A percentile compares a stretch with the other conserved stretches of the same genome.
Evolutionary conservation across 2,329 filamentous ascomycete species (phyloP).

Genomic region (Aspergillus hiratsukae): DNA sequence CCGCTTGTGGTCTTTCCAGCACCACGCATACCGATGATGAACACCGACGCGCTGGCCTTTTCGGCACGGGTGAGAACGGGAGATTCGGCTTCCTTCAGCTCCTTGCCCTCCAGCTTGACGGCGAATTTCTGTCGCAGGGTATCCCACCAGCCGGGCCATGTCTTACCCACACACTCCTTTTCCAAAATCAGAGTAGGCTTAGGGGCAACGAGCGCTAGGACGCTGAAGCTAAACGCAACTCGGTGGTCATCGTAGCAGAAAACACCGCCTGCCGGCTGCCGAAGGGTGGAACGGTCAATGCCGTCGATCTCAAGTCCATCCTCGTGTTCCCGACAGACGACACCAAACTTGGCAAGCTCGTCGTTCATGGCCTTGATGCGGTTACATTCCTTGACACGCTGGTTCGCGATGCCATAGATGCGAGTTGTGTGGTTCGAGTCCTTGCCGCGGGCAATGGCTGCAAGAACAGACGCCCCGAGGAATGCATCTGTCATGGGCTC

Average conservation of each 20-base stretch:
- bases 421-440: constrained; percentile 61
- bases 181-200: constrained; percentile 74
- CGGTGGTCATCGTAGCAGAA: constrained; percentile 97
- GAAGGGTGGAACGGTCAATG: constrained; percentile 47
- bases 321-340: constrained; percentile 78
- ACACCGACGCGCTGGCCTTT: constrained; percentile 62
- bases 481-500: constrained; percentile 99
- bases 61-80: constrained; percentile 35
- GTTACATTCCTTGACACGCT: constrained; percentile 97
- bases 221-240: constrained; percentile 97
- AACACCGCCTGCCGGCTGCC: constrained; percentile 61
- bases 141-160: constrained; percentile 99
- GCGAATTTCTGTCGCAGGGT: constrained; percentile 73
- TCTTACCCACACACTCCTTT: constrained; percentile 91
- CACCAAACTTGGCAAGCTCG: constrained; percentile 88
- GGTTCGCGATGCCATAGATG: constrained; percentile 94
- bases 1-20: constrained; percentile 95
- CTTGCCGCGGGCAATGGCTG: constrained; percentile 76
- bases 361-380: constrained; percentile 93
- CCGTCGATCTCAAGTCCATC: constrained; percentile 78
- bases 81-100: constrained; percentile 43
- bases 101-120: constrained; percentile 70
- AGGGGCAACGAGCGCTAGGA: constrained; percentile 70
- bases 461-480: constrained; percentile 87
- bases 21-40: constrained; percentile 95